Conservation (phyloP, 2,329 filamentous ascomycete genomes). For the Ramularia endophylla region DNA sequence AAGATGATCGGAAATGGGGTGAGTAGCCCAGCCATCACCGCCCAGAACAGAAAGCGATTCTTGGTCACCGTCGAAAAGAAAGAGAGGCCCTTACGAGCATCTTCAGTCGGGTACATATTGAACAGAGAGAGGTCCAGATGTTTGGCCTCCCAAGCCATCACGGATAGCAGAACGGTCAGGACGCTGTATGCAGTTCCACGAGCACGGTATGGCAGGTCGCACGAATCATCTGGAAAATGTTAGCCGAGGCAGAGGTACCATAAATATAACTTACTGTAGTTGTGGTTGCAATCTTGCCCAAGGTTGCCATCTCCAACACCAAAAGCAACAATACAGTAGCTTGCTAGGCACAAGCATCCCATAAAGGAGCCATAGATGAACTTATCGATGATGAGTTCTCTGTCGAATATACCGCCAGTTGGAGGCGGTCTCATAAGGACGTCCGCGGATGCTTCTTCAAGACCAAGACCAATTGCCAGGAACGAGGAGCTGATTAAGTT, state of each 20-base stretch:
- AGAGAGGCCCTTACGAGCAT: slow-evolving; percentile 23
- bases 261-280: slow-evolving; percentile 24
- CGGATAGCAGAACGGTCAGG: slow-evolving; percentile 39
- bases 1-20: slow-evolving; percentile 43
- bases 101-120: slow-evolving; percentile 38
- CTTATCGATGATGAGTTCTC: slow-evolving; percentile 43
- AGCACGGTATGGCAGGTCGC: slow-evolving; percentile 39
- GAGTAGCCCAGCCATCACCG: slow-evolving; percentile 37
- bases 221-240: slow-evolving; percentile 27
- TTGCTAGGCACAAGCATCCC: slow-evolving; percentile 39
- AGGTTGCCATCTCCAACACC: slow-evolving; percentile 39
- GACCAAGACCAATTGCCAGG: slow-evolving; percentile 42
- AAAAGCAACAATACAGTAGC: slow-evolving; percentile 41
- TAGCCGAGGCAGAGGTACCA: too few relatives aligned
- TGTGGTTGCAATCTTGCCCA: slow-evolving; percentile 40
- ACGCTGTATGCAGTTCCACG: slow-evolving; percentile 42
- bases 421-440: slow-evolving; percentile 44
- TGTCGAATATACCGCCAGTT: slow-evolving; percentile 40
- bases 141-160: slow-evolving; percentile 46
- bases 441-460: slow-evolving; percentile 42
- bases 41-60: slow-evolving; percentile 40
- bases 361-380: slow-evolving; percentile 45
- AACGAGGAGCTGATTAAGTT: slow-evolving; percentile 45
- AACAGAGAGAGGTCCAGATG: slow-evolving; percentile 40
- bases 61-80: slow-evolving; percentile 30